Base-by-base conservation (phyloP, 257 asterid species). In the Vinca minor region DNA sequence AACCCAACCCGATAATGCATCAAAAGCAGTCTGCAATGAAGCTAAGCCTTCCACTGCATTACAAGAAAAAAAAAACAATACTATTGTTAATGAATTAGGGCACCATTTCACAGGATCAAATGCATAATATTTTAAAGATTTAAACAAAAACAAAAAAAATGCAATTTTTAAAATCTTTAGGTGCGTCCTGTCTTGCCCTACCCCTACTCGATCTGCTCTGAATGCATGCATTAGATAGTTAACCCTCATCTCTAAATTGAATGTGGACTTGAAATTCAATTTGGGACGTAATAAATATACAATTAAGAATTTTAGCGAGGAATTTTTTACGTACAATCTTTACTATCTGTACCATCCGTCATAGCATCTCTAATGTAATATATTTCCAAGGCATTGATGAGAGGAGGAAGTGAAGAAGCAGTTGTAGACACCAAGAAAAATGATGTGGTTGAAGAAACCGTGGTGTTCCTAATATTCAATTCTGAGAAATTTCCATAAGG, bases 321-420 rank as follows among this genome's bases (percentile, higher is more conserved):
- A 34, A 7, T n/a, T n/a, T n/a, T n/a, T 17, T 3, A 56, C 80
- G 9, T 34, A 86, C 95, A 79, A 63, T 86, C 95, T 34, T 35
- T 32, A 18, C 5, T 32, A 41, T 73, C 29, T 56, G 95, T 82
- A 13, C 85, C 86, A 21, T 69, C 20, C 1, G 74, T 67, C 4
- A 79, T 56, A 5, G 35, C 60, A 10, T 72, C 65, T 12, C 85
- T 70, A n/a, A 81, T 9, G 60, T 32, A 5, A 55, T 74, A 85
- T 4, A 81, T 49, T 69, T 83, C 95, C 82, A 82, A 10, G 52
- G 84, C 93, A 38, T 81, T 87, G 72, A 87, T 78, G 57, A 87
- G 77, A 5, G 95, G 90, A 4, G 88, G 85, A 42, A 87, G 86
- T 5, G 88, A 82, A 1, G 95, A 77, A 66, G 4, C 72, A 10